A percentile compares a stretch with the other conserved stretches of the same genome.
phyloP scores from a whole-genome alignment of 2,329 filamentous ascomycete genomes.

The Pseudonectria buxi region DNA sequence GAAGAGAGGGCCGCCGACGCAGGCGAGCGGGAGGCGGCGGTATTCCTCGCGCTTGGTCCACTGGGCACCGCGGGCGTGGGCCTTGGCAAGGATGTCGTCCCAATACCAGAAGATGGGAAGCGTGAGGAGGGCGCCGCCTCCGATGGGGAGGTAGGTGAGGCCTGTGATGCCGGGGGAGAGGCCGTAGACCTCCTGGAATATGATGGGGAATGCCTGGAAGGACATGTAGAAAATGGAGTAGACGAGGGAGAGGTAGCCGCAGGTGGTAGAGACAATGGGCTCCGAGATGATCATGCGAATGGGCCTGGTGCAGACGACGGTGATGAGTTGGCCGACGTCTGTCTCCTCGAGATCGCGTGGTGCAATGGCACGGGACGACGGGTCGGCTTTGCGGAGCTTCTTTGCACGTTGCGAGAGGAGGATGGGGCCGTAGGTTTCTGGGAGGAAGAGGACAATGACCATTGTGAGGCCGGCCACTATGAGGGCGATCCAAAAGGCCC shows the following conservation, averaged over 20 bases:
- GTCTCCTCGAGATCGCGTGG: conserved; percentile 57
- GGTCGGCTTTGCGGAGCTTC: conserved; percentile 49
- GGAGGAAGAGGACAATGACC: conserved; percentile 54
- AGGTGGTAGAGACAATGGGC: conserved; percentile 64
- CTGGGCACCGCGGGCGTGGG: conserved; percentile 38
- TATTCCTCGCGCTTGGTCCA: conserved; percentile 62
- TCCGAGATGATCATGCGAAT: conserved; percentile 67
- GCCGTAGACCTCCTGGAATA: conserved; percentile 57
- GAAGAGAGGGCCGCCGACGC: conserved; percentile 60
- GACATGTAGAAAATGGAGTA: conserved; percentile 66
- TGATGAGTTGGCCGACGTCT: conserved; percentile 51
- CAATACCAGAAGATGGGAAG: conserved; percentile 58
- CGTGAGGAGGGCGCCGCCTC: conserved; percentile 52
- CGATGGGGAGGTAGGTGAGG: conserved; percentile 63
- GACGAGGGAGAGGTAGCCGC: conserved; percentile 62
- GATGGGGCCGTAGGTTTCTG: conserved; percentile 56
- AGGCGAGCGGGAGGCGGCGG: conserved; percentile 64
- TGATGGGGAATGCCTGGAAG: conserved; percentile 67
- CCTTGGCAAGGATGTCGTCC: conserved; percentile 52
- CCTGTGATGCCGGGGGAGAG: conserved; percentile 59
- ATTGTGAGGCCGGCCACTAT: conserved; percentile 60
- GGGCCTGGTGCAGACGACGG: conserved; percentile 64
- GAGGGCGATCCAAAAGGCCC: conserved; percentile 64
- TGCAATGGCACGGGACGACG: conserved; percentile 45
- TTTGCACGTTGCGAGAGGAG: conserved; percentile 51